Evolutionary conservation across 2,329 filamentous ascomycete genomes (phyloP).

Genomic region (Phialophora macrospora): DNA sequence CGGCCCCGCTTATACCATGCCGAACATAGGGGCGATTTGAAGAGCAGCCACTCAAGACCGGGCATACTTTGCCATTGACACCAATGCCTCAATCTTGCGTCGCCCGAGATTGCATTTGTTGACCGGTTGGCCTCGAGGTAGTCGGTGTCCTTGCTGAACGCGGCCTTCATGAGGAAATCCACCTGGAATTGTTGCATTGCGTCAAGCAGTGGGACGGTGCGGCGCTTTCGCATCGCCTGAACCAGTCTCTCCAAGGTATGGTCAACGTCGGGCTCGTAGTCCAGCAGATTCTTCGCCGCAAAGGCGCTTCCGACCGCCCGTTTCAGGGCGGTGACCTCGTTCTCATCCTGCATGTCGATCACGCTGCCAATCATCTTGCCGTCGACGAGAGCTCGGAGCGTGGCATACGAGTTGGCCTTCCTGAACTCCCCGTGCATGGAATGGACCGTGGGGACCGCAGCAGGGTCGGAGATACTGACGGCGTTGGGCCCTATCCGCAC

Average conservation of each 20-base stretch:
- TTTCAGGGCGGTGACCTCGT: constrained; percentile 19
- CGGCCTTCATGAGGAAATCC: constrained; percentile 61
- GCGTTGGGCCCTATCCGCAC: constrained; percentile 31
- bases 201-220: constrained; percentile 15
- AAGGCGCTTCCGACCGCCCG: constrained; percentile 26
- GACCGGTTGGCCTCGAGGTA: constrained; percentile 71
- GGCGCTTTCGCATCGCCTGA: constrained; percentile 4
- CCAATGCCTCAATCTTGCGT: constrained; percentile 31
- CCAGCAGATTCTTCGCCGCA: constrained; percentile 22
- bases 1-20: constrained; percentile 21
- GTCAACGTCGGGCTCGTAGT: constrained; percentile 26
- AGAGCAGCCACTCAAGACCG: constrained; percentile 55
- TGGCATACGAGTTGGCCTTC: constrained; percentile 39
- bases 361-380: constrained; percentile 20
- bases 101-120: constrained; percentile 40
- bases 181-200: constrained; percentile 83
- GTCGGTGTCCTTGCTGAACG: constrained; percentile 67
- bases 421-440: constrained; percentile 20
- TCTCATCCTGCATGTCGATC: constrained; percentile 31
- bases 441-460: constrained; percentile 24
- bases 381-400: constrained; percentile 30
- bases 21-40: constrained; percentile 71
- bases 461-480: constrained; percentile 25
- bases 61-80: constrained; percentile 22
- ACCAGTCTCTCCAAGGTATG: constrained; percentile 11